A percentile compares a stretch with the other conserved stretches of the same genome.
Evolutionary conservation across 116 monocot species (phyloP).

Genomic region (Zostera marina): DNA sequence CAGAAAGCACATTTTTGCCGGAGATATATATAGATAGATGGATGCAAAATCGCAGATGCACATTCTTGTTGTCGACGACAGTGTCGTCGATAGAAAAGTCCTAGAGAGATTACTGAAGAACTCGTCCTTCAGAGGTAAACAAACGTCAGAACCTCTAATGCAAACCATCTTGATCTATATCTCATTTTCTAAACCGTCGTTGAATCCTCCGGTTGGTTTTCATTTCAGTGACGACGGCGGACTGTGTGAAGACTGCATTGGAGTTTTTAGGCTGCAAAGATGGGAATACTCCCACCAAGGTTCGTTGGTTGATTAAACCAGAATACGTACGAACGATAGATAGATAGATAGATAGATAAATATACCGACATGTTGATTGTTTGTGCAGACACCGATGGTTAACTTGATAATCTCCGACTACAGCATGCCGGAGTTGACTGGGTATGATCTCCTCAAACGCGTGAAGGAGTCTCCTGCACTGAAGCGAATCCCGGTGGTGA

Average conservation of each 20-base stretch:
- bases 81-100: slow-evolving; percentile 52
- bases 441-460: slow-evolving; percentile 28
- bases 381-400: slow-evolving; percentile 38
- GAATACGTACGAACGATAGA: not conserved
- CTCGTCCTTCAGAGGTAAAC: slow-evolving; percentile 46
- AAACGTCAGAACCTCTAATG: no score
- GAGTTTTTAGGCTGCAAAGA: slow-evolving; percentile 21
- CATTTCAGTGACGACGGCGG: slow-evolving; percentile 37
- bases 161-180: no score
- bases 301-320: not conserved
- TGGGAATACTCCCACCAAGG: not conserved
- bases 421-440: slow-evolving; percentile 90
- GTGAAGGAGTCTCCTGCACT: slow-evolving; percentile 1
- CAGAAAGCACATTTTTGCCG: no score
- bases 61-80: slow-evolving; percentile 86
- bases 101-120: slow-evolving; percentile 39
- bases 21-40: no score
- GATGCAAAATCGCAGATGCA: slow-evolving; percentile 11
- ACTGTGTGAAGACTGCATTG: slow-evolving; percentile 45
- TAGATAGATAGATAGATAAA: not conserved
- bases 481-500: not conserved
- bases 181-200: no score
- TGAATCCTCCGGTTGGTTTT: not conserved
- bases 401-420: slow-evolving; percentile 80
- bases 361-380: no score